These are phyloP conservation scores for Rhodomyrtus tomentosa DNA, from an alignment of 345 rosid genomes.

Conservation along the genomic window DNA sequence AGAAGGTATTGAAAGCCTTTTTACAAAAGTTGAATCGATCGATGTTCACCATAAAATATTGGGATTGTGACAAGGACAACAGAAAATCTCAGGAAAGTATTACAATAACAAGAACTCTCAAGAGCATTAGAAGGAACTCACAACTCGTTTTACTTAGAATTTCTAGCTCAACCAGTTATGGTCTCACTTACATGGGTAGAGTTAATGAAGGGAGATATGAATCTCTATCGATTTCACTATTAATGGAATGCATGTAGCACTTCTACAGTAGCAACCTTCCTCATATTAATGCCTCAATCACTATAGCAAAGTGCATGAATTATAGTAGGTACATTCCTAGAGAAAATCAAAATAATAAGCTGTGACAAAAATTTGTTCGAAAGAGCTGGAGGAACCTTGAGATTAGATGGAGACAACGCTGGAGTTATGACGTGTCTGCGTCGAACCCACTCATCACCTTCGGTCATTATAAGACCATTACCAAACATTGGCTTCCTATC, in stretches of 20 bases:
- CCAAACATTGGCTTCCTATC: conserved; percentile 96
- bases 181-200: not conserved
- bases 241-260: not conserved
- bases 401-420: conserved; percentile 65
- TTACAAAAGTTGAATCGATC: not conserved
- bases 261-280: not conserved
- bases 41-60: not conserved
- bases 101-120: not conserved
- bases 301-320: not conserved
- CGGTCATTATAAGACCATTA: conserved; percentile 75
- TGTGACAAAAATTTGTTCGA: not conserved
- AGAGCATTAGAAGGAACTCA: not conserved
- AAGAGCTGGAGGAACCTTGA: conserved; percentile 39
- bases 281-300: not conserved
- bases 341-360: not conserved
- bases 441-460: conserved; percentile 90
- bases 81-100: not conserved
- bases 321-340: not conserved
- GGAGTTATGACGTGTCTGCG: conserved; percentile 90
- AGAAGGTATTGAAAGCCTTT: not conserved
- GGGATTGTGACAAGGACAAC: not conserved
- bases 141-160: not conserved
- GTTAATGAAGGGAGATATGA: not conserved
- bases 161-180: not conserved
- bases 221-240: not conserved